Percentiles rank a stretch among this genome's conserved stretches.
Evolutionary conservation across 1,284 basidiomycete genomes (phyloP).

Genomic region (Microbotryum scabiosae): DNA sequence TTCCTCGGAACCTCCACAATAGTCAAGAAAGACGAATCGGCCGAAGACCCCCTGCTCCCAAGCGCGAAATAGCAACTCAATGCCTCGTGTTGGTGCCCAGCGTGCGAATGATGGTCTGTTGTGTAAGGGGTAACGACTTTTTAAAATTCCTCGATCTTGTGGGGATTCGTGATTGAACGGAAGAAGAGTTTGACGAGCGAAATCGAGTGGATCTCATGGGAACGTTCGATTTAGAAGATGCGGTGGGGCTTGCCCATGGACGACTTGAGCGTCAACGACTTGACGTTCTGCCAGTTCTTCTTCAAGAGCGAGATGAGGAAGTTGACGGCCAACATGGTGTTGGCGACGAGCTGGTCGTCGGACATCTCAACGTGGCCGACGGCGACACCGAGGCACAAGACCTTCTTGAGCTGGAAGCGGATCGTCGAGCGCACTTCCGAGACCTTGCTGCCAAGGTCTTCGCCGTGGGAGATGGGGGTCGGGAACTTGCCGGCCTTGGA

Average conservation of each 20-base stretch:
- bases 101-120: no score
- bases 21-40: no score
- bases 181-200: no score
- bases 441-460: slow-evolving; percentile 88
- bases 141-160: no score
- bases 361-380: slow-evolving; percentile 96
- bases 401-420: slow-evolving; percentile 99
- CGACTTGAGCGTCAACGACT: slow-evolving; percentile 95
- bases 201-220: no score
- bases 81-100: no score
- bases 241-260: slow-evolving; percentile 99
- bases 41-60: no score
- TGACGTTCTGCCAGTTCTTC: slow-evolving; percentile 97
- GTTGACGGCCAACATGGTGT: slow-evolving; percentile 99
- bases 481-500: slow-evolving; percentile 99
- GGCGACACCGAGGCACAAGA: slow-evolving; percentile 97
- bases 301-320: slow-evolving; percentile 98
- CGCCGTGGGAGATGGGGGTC: slow-evolving; percentile 77
- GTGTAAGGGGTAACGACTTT: no score
- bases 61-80: no score
- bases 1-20: no score
- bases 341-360: slow-evolving; percentile 92
- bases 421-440: slow-evolving; percentile 75
- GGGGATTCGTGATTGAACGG: no score
- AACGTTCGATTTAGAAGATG: slow-evolving; percentile 57